Percentiles rank a stretch among this genome's conserved stretches.
Evolutionary conservation across 371 early-diverging fungal species (phyloP).

Genomic region (Lichtheimia hyalospora): DNA sequence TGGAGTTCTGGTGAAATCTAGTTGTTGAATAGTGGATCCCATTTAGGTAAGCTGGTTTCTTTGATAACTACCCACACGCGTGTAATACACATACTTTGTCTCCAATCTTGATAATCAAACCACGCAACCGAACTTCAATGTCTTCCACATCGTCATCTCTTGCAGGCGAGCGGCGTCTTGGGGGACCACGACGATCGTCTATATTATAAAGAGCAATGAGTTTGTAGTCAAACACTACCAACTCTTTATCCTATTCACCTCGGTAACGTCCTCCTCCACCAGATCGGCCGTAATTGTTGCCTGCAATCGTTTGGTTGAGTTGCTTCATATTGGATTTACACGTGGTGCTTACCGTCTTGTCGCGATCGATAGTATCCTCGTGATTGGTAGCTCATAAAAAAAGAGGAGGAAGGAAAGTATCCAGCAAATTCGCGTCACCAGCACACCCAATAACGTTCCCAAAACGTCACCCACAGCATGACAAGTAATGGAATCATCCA

Average conservation of each 20-base stretch:
- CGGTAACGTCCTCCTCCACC: constrained; percentile 17
- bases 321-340: not conserved
- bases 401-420: too few species aligned
- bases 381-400: constrained; percentile 35
- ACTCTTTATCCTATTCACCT: constrained; percentile 1
- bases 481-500: too few species aligned
- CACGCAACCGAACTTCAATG: constrained; percentile 67
- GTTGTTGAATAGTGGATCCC: too few species aligned
- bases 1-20: constrained; percentile 60
- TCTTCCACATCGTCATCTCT: constrained; percentile 62
- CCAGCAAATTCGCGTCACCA: too few species aligned
- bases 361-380: constrained; percentile 36
- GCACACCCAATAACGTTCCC: too few species aligned
- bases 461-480: too few species aligned
- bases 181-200: constrained; percentile 27
- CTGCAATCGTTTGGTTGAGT: not conserved
- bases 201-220: not conserved
- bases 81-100: constrained; percentile 57
- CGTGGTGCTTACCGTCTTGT: constrained; percentile 25
- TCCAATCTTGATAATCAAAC: constrained; percentile 77
- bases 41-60: not conserved
- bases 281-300: constrained; percentile 8
- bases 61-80: not conserved
- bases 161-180: constrained; percentile 22
- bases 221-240: not conserved